Evolutionary conservation across 1,284 basidiomycete species (phyloP), one percentile per base, ranked within the genome.

Genomic region (Malassezia sympodialis): DNA sequence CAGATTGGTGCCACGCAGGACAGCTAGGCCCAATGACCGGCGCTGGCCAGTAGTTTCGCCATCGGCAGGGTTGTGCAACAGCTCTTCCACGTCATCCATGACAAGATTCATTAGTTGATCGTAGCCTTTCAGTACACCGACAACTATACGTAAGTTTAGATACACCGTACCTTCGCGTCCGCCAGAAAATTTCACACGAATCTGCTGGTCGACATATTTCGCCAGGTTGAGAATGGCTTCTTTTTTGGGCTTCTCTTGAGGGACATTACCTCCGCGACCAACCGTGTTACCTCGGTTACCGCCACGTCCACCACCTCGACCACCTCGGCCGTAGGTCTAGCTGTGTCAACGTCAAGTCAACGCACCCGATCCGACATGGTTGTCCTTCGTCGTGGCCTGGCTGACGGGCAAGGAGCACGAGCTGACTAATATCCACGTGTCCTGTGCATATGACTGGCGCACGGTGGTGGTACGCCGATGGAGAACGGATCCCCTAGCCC

Each of bases 31-130:
- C n/a, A 74, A 52, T 4, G 57, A 39, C 2, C 72, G 60, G 30
- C 58, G 64, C 61, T 69, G 57, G 21, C 59, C 63, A 2, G 61
- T 70, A 2, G 59, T 49, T 12, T 69, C 53, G 2, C 68, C 69
- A 8, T 53, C 57, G 39, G 59, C 62, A 1, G 67, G 63, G 24
- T 72, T 68, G 12, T 65, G 49, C 8, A 88, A 53, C 23, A 82
- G 79, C 75, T 91, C 90, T 66, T 84, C 80, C 4, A 91, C 88
- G 53, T 90, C 85, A 76, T 91, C 90, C 52, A 93, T 81, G 46
- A 93, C 93, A 53, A 98, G 83, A 76, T 98, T 98, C 67, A 98
- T 82, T 40, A 98, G 80, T 70, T 96, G 91, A 77, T 98, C 94
- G 72, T 85, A 96, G 12, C 93, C 93, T 77, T 98, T 98, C 61